Evolutionary conservation across 2,329 filamentous ascomycete genomes (phyloP), one percentile per base, ranked within the genome.

Genomic region (Pyrenochaeta sp.): DNA sequence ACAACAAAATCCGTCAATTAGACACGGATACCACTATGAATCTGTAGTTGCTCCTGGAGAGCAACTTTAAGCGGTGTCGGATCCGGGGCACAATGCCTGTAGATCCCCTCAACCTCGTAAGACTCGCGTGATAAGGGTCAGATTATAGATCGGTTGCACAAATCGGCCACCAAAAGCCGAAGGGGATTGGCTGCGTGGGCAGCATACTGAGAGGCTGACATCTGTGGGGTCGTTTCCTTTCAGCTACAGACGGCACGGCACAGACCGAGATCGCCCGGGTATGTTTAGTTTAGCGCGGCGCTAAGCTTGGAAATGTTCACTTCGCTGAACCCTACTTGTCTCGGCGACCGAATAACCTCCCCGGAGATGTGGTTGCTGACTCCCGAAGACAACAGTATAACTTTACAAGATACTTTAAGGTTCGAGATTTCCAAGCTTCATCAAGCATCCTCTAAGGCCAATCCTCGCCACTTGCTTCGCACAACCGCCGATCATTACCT

Each of bases 351-450:
- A 47, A 5, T 30, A 34, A 30, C 45, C 45, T 47, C 27, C 34
- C 45, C 45, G 45, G 42, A 47, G 28, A 47, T 47, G 45, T 24
- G 28, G 22, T 47, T 47, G 45, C 27, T 47, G 28, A 47, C 45
- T 22, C 45, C 45, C 45, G 45, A 47, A 32, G n/a, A 27, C 10
- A 34, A 34, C 28, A 13, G 12, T 32, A 32, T 47, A 47, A 36
- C 45, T 47, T 32, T 13, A 47, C 3, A 10, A 28, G 10, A 34
- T 34, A 4, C n/a, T 22, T n/a, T 30, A 47, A 13, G 19, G 15
- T 22, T 47, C 45, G 45, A 47, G 19, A 32, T 34, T 25, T 44
- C 45, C 45, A 47, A 47, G 45, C 45, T 46, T 47, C 45, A 13
- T 47, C 28, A 32, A 47, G 22, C 28, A 47, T 47, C 45, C 22